phyloP scores from a whole-genome alignment of 345 rosid species.

The Populus ilicifolia region DNA sequence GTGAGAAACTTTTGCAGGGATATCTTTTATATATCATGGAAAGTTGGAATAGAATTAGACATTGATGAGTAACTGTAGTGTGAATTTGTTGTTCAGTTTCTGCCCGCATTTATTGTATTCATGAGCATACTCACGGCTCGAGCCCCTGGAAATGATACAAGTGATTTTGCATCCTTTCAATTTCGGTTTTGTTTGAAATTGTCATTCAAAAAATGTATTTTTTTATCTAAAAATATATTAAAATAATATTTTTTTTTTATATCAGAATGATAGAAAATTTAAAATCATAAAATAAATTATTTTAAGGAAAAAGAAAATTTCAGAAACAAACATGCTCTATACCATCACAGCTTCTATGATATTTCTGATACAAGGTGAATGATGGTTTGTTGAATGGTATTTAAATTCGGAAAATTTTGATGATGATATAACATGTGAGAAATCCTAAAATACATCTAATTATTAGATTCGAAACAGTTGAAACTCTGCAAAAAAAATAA shows the following conservation, averaged over 20 bases:
- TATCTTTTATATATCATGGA: background rate
- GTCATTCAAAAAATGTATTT: too few species aligned
- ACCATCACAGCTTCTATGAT: too few species aligned
- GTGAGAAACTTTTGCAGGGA: constrained; percentile 10
- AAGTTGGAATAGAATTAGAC: background rate
- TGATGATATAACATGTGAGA: background rate
- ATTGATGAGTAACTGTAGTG: background rate
- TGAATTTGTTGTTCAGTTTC: background rate
- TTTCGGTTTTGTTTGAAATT: too few species aligned
- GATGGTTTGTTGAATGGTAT: background rate
- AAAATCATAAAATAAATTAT: too few species aligned
- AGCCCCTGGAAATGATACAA: constrained; percentile 4
- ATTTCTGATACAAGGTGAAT: background rate
- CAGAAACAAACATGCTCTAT: too few species aligned
- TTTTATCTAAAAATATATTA: too few species aligned
- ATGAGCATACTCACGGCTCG: background rate
- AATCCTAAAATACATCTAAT: too few species aligned
- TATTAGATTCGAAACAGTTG: too few species aligned
- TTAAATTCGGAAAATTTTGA: background rate
- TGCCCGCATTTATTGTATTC: background rate
- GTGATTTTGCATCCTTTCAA: background rate
- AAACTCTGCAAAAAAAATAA: too few species aligned
- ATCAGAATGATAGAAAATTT: too few species aligned
- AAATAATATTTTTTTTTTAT: too few species aligned
- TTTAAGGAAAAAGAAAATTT: too few species aligned